Evolutionary conservation across 1,139 yeast species (phyloP), one percentile per base, ranked within the genome.

Genomic region (Eremothecium cymbalariae): DNA sequence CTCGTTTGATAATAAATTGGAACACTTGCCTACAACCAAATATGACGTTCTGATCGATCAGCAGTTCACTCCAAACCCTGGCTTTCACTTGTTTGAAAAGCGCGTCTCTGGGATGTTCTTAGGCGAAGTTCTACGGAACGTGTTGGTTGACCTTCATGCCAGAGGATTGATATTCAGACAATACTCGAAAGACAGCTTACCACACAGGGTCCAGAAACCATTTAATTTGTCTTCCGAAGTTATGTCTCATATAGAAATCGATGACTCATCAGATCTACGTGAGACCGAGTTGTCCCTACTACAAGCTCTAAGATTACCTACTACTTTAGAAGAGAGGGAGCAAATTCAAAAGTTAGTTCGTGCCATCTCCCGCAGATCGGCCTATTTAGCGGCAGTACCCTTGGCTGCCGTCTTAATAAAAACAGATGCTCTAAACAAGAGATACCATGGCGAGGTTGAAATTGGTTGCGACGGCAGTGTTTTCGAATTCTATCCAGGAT

Each of bases 381-480:
- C 95, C 0, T 74, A 74, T 47, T 69, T 88, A 38, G 74, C 95
- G 3, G 88, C 95, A 14, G 78, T 86, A 32, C 95, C 95, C 34
- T 67, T 88, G 41, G 90, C 95, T 16, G 95, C 94, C 3, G 70
- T 88, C 28, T 53, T 75, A 35, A 57, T 67, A 35, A 73, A 72
- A 57, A 74, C 79, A 2, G 66, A 65, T 33, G 77, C 78, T 1
- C 60, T 77, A 39, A 65, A 67, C 34, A 60, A 61, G 47, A 68
- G 73, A 39, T 74, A 70, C 44, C 73, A 72, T 43, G 73, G 68
- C 41, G 82, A 75, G 48, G 83, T 86, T 39, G 96, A 88, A 59
- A 72, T 88, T 48, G 97, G 96, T 34, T 86, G 88, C 41, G 97
- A 88, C 57, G 98, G 98, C 18, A 78, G 95, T 5, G 93, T 88